These are phyloP conservation scores for Zymoseptoria crescenta DNA, from an alignment of 2,329 filamentous ascomycete species.

Conservation along the genomic window DNA sequence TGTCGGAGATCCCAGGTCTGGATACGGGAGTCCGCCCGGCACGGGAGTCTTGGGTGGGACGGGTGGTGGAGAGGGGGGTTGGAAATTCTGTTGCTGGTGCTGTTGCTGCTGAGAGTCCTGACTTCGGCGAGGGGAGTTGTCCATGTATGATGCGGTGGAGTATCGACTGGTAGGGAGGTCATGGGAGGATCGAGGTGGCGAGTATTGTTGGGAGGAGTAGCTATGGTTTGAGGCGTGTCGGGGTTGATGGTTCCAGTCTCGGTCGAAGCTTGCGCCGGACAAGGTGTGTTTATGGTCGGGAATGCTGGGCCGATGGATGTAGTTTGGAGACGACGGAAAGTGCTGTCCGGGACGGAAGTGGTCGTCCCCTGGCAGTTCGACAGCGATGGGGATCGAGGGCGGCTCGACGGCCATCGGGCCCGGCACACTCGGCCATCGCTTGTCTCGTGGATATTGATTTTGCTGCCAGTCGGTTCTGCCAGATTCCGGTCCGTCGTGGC, in stretches of 20 bases:
- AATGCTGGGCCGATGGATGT: conserved; percentile 35
- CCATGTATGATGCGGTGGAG: neutral
- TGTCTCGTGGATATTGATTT: conserved; percentile 4
- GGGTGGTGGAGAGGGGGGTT: conserved; percentile 16
- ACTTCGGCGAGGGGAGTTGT: conserved; percentile 14
- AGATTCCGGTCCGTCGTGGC: conserved; percentile 12
- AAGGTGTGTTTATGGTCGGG: conserved; percentile 64
- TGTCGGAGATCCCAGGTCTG: conserved; percentile 5
- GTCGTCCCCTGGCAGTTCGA: conserved; percentile 27
- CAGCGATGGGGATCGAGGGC: conserved; percentile 7
- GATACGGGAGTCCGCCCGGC: conserved; percentile 18
- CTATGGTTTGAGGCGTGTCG: conserved; percentile 29
- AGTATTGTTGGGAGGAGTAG: conserved; percentile 9
- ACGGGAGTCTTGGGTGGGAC: conserved; percentile 25
- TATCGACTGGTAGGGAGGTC: conserved; percentile 42
- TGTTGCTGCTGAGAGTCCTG: conserved; percentile 10
- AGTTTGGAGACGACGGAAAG: conserved; percentile 1
- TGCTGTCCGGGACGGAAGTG: conserved; percentile 38
- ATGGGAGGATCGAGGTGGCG: conserved; percentile 4
- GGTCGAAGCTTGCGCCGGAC: conserved; percentile 41
- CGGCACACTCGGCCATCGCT: neutral
- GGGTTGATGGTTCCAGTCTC: conserved; percentile 47
- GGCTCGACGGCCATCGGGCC: conserved; percentile 1
- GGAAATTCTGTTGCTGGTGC: conserved; percentile 1
- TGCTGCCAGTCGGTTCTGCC: conserved; percentile 16